Percentiles rank a stretch among this genome's conserved stretches.
These are phyloP conservation scores for Silybum marianum DNA, from an alignment of 129 eudicot species.

Conservation along the genomic window DNA sequence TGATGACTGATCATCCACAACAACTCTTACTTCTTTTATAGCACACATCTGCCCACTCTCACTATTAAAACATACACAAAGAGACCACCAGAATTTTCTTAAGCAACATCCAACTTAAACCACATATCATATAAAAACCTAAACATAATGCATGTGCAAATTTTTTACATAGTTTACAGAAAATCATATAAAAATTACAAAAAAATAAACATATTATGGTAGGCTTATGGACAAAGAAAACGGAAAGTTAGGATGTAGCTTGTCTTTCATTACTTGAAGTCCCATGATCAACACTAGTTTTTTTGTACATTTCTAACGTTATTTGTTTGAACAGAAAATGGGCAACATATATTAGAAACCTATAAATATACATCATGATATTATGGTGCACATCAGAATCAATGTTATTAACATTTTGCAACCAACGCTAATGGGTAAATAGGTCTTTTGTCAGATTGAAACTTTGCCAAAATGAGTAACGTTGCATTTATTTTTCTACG, in stretches of 20 bases:
- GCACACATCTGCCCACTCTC: slow-evolving; percentile 86
- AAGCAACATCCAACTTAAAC: background rate
- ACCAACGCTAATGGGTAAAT: no score
- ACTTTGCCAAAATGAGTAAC: no score
- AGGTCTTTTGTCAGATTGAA: no score
- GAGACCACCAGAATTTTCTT: slow-evolving; percentile 9
- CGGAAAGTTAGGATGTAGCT: background rate
- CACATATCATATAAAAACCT: background rate
- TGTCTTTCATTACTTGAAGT: background rate
- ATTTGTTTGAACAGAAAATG: background rate
- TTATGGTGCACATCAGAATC: no score
- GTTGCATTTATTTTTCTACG: no score
- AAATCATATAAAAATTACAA: background rate
- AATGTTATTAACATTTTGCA: no score
- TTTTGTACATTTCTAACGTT: background rate
- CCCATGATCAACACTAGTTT: background rate
- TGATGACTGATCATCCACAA: slow-evolving; percentile 62
- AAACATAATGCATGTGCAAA: background rate
- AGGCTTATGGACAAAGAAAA: background rate
- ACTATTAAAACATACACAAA: slow-evolving; percentile 36
- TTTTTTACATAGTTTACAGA: background rate
- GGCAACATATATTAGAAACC: background rate
- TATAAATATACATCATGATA: background rate
- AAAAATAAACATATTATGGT: background rate
- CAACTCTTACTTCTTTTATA: slow-evolving; percentile 67